Percentiles rank a stretch among this genome's conserved stretches.
phyloP scores from a whole-genome alignment of 169 alveolate genomes.

The Cardiosporidium cionae region DNA sequence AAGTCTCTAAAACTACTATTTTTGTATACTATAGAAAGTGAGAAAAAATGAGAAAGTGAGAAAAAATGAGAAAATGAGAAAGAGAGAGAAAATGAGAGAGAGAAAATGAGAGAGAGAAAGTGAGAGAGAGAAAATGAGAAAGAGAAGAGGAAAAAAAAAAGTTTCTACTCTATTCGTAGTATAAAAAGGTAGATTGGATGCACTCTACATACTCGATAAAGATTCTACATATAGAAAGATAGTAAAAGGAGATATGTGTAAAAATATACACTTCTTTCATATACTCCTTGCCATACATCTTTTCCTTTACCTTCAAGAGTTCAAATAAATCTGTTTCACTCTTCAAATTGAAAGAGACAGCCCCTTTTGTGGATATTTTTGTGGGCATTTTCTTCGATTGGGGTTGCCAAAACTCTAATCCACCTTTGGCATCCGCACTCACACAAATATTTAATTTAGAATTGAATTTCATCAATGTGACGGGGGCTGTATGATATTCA shows the following conservation, averaged over 20 bases:
- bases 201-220: neutral
- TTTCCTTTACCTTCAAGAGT: conserved; percentile 16
- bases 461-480: conserved; percentile 44
- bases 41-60: no score
- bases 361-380: neutral
- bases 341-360: conserved; percentile 1
- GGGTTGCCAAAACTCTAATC: conserved; percentile 62
- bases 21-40: no score
- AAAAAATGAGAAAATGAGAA: no score
- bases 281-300: neutral
- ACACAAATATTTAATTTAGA: conserved; percentile 47
- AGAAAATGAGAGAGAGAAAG: no score
- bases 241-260: neutral
- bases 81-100: no score
- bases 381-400: conserved; percentile 58
- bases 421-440: conserved; percentile 60
- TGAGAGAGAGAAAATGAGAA: no score
- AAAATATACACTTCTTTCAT: neutral
- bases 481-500: conserved; percentile 12
- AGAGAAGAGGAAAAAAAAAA: no score
- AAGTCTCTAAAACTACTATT: no score
- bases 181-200: neutral
- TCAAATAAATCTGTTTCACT: conserved; percentile 39
- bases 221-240: neutral
- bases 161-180: no score